Conservation (phyloP, 176 grass and related monocot species). For the Aegilops sharonensis region DNA sequence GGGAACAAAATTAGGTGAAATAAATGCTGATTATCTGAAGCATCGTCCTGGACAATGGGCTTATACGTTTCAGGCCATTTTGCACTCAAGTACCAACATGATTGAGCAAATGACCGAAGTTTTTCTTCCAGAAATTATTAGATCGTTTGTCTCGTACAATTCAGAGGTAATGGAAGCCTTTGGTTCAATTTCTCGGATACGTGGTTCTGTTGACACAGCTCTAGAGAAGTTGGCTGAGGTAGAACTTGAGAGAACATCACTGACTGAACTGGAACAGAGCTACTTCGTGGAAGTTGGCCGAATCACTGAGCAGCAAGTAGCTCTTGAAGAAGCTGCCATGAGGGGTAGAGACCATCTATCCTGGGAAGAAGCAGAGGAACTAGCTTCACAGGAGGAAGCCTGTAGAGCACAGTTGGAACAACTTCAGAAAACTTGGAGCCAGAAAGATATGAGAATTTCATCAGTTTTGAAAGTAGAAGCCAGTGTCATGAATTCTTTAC, state of each 20-base stretch:
- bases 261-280: slow-evolving; percentile 81
- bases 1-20: slow-evolving; percentile 49
- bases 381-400: slow-evolving; percentile 93
- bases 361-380: slow-evolving; percentile 99
- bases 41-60: slow-evolving; percentile 55
- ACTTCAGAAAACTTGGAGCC: slow-evolving; percentile 83
- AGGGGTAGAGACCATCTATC: slow-evolving; percentile 89
- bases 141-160: slow-evolving; percentile 65
- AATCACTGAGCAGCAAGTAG: slow-evolving; percentile 79
- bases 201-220: slow-evolving; percentile 74
- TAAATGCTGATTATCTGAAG: slow-evolving; percentile 29
- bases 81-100: slow-evolving; percentile 60
- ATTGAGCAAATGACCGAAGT: slow-evolving; percentile 88
- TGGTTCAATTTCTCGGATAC: slow-evolving; percentile 75
- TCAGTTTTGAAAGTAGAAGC: slow-evolving; percentile 77
- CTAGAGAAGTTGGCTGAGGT: slow-evolving; percentile 75
- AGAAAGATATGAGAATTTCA: slow-evolving; percentile 81
- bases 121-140: slow-evolving; percentile 83
- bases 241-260: slow-evolving; percentile 82
- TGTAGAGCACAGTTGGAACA: slow-evolving; percentile 86
- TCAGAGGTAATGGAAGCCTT: slow-evolving; percentile 86
- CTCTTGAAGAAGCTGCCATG: slow-evolving; percentile 81
- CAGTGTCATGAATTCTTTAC: slow-evolving; percentile 64
- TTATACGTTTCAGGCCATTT: slow-evolving; percentile 62
- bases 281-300: slow-evolving; percentile 81